Percentiles rank a stretch among this genome's conserved stretches.
Conservation (phyloP, 1,284 basidiomycete species). For the Mycosarcoma maydis region DNA sequence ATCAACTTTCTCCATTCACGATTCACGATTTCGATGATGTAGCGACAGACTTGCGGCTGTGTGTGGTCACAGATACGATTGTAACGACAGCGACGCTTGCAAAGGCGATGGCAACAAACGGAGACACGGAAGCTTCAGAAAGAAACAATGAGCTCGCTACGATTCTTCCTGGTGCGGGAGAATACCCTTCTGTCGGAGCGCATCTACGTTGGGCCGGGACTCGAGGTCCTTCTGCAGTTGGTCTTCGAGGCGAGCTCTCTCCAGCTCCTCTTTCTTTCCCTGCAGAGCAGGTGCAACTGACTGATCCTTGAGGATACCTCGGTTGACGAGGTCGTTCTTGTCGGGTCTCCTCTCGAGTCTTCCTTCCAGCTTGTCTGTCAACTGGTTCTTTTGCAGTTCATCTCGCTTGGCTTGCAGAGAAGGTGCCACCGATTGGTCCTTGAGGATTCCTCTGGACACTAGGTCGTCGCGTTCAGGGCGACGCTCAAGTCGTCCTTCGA, state of each 20-base stretch:
- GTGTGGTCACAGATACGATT: too few species aligned
- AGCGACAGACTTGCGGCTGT: too few species aligned
- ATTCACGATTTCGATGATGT: too few species aligned
- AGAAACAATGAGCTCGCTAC: constrained; percentile 1
- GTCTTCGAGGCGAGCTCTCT: constrained; percentile 63
- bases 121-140: too few species aligned
- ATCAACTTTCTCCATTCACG: too few species aligned
- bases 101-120: too few species aligned
- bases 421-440: constrained; percentile 77
- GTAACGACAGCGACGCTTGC: too few species aligned
- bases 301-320: constrained; percentile 70
- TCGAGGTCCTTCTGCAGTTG: constrained; percentile 76
- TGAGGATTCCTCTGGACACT: constrained; percentile 50
- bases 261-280: constrained; percentile 74
- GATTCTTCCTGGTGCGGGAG: constrained; percentile 65
- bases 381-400: constrained; percentile 68
- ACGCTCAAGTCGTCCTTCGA: constrained; percentile 50
- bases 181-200: constrained; percentile 79
- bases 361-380: constrained; percentile 46
- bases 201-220: constrained; percentile 75
- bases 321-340: constrained; percentile 38
- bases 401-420: constrained; percentile 76
- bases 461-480: constrained; percentile 55
- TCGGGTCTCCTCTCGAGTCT: constrained; percentile 47
- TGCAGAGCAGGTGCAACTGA: constrained; percentile 76